Evolutionary conservation across 192 early-diverging fungal genomes (phyloP), one percentile per base, ranked within the genome.

Genomic region (Coemansia aciculifera): DNA sequence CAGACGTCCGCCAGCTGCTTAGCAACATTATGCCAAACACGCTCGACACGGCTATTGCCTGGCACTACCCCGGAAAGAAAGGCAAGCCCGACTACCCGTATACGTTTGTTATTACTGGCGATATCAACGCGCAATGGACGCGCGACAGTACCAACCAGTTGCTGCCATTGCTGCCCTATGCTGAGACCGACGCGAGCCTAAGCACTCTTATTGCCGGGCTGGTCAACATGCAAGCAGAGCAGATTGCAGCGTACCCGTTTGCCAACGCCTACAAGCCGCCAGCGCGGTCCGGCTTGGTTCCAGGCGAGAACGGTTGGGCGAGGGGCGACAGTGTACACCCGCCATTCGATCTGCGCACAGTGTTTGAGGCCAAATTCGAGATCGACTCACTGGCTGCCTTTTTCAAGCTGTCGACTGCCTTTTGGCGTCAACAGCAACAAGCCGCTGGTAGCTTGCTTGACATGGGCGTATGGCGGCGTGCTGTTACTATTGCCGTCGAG

Each of bases 71-170:
- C 11, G 51, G 72, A 23, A 39, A 62, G 5, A 57, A 24, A 5
- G 61, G 44, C 61, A 52, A 13, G 54, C 23, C 44, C 3, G 32
- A 66, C 38, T 37, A 34, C 5, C 85, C 85, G 23, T 79, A 80
- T 17, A 78, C 89, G 1, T 90, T 90, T 81, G 73, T 90, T 6
- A 86, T 90, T 13, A 90, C 89, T 1, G 89, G 89, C 27, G 89
- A 90, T 57, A 90, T 87, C 78, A 78, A 75, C 29, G 89, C 89
- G 39, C 89, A 89, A 86, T 90, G 89, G 89, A 75, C 90, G 9
- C 80, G 89, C 31, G 89, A 90, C 68, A 87, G 85, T 9, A 84
- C 88, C 40, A 87, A 90, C 70, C 89, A 90, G 72, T 52, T 90
- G 1, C 29, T 75, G 40, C 87, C 88, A 2, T 81, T 88, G 57